A percentile compares a stretch with the other conserved stretches of the same genome.
Evolutionary conservation across 2,329 filamentous ascomycete genomes (phyloP).

Genomic region (Zalaria obscura): DNA sequence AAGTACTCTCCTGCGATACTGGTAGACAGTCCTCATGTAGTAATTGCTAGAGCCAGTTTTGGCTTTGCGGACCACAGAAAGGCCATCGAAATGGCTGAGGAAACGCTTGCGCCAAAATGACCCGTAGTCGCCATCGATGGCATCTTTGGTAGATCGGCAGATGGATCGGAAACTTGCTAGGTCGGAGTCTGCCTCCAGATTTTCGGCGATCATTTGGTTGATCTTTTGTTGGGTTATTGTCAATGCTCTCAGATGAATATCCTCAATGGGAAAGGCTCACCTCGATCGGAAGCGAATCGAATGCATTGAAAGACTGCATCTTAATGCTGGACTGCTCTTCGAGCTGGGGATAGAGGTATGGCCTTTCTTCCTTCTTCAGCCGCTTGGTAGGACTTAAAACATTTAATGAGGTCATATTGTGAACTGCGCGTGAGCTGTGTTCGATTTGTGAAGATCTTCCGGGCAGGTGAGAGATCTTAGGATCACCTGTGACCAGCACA

Average conservation of each 20-base stretch:
- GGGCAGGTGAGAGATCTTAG: no score
- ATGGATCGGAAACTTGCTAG: conserved; percentile 24
- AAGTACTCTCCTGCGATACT: conserved; percentile 14
- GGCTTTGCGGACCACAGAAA: conserved; percentile 5
- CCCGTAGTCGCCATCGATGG: conserved; percentile 23
- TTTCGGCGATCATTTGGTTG: conserved; percentile 22
- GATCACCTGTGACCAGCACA: no score
- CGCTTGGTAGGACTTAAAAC: no score
- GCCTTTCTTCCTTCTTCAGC: no score
- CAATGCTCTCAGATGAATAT: background rate
- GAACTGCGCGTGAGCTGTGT: no score
- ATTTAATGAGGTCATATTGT: no score
- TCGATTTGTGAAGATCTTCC: no score
- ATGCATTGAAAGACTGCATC: no score
- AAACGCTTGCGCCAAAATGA: conserved; percentile 36
- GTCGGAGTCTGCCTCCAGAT: conserved; percentile 27
- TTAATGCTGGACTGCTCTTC: no score
- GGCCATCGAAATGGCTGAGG: conserved; percentile 24
- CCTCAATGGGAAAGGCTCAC: no score
- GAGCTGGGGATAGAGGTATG: no score
- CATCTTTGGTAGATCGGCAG: conserved; percentile 24
- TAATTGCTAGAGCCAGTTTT: conserved; percentile 6
- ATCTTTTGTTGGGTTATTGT: conserved; percentile 16
- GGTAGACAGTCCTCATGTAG: conserved; percentile 22
- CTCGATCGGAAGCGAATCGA: no score